Evolutionary conservation across 371 early-diverging fungal species (phyloP).

Genomic region (Coemansia sp.): DNA sequence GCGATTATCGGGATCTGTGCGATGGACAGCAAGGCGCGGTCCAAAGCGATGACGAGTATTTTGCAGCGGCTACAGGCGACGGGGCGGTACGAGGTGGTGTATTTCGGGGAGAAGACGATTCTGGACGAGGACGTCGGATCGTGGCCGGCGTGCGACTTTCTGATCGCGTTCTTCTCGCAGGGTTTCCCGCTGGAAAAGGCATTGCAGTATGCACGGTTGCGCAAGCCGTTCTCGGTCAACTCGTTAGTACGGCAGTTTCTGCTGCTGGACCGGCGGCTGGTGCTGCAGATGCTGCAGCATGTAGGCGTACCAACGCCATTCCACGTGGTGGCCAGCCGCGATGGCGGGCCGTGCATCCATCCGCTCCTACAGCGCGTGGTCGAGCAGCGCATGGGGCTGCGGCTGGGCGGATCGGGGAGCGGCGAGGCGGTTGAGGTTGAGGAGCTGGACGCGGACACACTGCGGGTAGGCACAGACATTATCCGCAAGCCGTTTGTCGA

Average conservation of each 20-base stretch:
- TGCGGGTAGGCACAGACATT: conserved; percentile 65
- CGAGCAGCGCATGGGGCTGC: conserved; percentile 31
- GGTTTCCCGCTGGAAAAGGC: conserved; percentile 97
- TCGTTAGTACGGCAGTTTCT: conserved; percentile 87
- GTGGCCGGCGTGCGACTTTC: conserved; percentile 97
- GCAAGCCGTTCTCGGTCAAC: conserved; percentile 89
- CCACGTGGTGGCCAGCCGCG: conserved; percentile 73
- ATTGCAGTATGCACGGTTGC: conserved; percentile 78
- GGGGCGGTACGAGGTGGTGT: conserved; percentile 81
- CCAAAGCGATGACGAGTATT: conserved; percentile 96
- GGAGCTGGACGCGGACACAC: conserved; percentile 70
- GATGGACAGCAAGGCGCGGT: conserved; percentile 92
- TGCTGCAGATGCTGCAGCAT: conserved; percentile 79
- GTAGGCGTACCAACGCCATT: conserved; percentile 87
- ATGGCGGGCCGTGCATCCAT: conserved; percentile 67
- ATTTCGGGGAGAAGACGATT: conserved; percentile 96
- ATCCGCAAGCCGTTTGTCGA: conserved; percentile 96
- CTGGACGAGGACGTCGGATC: conserved; percentile 80
- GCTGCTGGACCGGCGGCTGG: conserved; percentile 90
- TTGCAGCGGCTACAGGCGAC: conserved; percentile 74
- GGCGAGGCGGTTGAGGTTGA: conserved; percentile 41
- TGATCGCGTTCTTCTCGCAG: conserved; percentile 94
- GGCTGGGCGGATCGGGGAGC: conserved; percentile 14
- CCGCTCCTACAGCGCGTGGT: conserved; percentile 54
- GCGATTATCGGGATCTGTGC: conserved; percentile 82